Evolutionary conservation across 2,329 filamentous ascomycete species (phyloP).

Genomic region (Knufia fluminis): DNA sequence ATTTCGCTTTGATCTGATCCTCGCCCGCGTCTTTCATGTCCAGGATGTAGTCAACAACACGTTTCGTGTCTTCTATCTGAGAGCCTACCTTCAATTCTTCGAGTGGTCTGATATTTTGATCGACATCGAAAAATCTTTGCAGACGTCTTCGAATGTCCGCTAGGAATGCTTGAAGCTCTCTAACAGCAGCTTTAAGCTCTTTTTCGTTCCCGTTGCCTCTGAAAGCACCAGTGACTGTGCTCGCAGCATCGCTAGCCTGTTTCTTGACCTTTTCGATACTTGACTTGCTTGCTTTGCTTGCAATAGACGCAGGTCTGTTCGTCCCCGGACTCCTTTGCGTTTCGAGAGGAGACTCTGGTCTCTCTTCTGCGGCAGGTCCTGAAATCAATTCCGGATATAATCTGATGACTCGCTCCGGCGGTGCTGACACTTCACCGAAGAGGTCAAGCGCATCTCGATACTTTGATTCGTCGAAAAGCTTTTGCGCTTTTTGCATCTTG

Average conservation of each 20-base stretch:
- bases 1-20: conserved; percentile 57
- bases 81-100: conserved; percentile 25
- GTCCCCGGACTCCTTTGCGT: neutral
- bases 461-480: conserved; percentile 70
- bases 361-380: conserved; percentile 56
- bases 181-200: conserved; percentile 70
- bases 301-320: conserved; percentile 10
- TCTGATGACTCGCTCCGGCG: conserved; percentile 76
- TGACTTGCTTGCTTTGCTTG: conserved; percentile 10
- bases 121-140: conserved; percentile 50
- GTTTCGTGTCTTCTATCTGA: conserved; percentile 33
- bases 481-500: conserved; percentile 84
- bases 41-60: conserved; percentile 38
- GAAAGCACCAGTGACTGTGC: conserved; percentile 12
- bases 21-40: conserved; percentile 42
- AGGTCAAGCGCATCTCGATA: conserved; percentile 81
- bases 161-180: conserved; percentile 77
- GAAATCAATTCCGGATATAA: conserved; percentile 78
- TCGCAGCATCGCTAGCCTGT: conserved; percentile 9
- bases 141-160: conserved; percentile 67
- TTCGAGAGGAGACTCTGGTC: conserved; percentile 5
- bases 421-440: conserved; percentile 81
- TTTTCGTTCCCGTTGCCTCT: conserved; percentile 50
- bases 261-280: conserved; percentile 11
- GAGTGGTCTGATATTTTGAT: conserved; percentile 40